Base-by-base conservation (phyloP, 441 rosid genomes). In the Bocquillonia castaneifolia region DNA sequence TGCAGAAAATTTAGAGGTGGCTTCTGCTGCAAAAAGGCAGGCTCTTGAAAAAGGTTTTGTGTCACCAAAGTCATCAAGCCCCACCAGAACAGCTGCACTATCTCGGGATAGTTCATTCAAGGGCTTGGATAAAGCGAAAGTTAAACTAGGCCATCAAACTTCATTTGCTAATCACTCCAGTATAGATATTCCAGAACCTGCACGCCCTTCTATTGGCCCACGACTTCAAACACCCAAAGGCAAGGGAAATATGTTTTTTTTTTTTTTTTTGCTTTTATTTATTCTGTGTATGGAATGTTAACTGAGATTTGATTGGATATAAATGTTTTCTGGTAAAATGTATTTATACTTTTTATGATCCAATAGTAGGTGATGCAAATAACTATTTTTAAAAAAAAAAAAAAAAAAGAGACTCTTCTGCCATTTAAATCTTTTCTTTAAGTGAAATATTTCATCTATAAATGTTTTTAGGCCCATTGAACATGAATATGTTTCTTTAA, bases 41-140 rank as follows among this genome's bases (percentile, higher is more conserved):
- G 90, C 80, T 29, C 42, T 82, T 76, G 95, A 87, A 74, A 65
- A 74, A 74, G 74, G 80, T 70, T 75, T 78, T 44, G 92, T 85
- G 79, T 82, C 93, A 26, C 82, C 89, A 28, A 85, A 86, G 74
- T 80, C 83, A 66, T 78, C 86, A 52, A 67, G 84, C 73, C 83
- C 85, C 23, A 69, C 80, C 65, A 83, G 75, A 80, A 37, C 72
- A 58, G 70, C 84, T 76, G 72, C 76, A 36, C 72, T 87, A 64
- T 86, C 96, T 54, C 80, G 90, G 48, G 92, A 84, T 73, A 71
- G 84, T 80, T 87, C 97, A 59, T 86, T 82, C 68, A 93, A 88
- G 82, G 81, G 82, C 70, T 73, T 78, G 58, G 95, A 87, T 61
- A 88, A 84, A 84, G 83, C 86, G 64, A 91, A 83, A 81, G 77